Percentiles rank a stretch among this genome's conserved stretches.
Evolutionary conservation across 2,329 filamentous ascomycete genomes (phyloP).

Genomic region (Chrysoporthe austroafricana): DNA sequence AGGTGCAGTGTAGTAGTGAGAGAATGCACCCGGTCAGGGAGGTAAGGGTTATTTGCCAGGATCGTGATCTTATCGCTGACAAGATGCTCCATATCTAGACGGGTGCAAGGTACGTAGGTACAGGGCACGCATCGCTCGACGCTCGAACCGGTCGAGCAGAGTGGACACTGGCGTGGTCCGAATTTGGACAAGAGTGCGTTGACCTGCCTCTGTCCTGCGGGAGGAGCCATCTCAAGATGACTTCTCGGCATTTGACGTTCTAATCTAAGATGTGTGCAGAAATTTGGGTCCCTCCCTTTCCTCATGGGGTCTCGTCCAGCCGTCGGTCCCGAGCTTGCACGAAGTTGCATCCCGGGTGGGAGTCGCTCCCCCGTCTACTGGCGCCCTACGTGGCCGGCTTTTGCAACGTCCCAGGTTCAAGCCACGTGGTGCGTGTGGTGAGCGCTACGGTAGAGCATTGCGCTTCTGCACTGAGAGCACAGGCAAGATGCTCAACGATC

Average conservation of each 20-base stretch:
- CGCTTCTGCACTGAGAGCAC: not conserved
- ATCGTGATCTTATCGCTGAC: not conserved
- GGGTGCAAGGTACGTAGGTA: not conserved
- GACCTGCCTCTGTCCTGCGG: not conserved
- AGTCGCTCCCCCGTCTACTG: not conserved
- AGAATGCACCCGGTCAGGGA: not conserved
- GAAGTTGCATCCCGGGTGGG: not conserved
- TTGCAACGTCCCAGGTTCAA: not conserved
- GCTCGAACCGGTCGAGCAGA: not conserved
- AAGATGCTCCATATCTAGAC: not conserved
- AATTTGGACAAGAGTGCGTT: not conserved
- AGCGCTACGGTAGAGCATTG: not conserved
- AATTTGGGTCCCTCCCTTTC: not conserved
- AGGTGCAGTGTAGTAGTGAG: not conserved
- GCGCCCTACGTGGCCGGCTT: not conserved
- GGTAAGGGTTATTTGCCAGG: not conserved
- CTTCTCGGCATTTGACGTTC: not conserved
- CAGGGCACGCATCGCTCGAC: not conserved
- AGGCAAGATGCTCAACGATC: not conserved
- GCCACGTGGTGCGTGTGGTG: not conserved
- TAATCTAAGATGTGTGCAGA: not conserved
- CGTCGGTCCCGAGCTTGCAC: constrained; percentile 1
- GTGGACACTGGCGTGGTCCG: not conserved
- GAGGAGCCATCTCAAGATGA: constrained; percentile 3
- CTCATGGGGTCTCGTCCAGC: not conserved